These are phyloP conservation scores for Trypanosoma rangeli DNA, from an alignment of 208 protist species.

Conservation along the genomic window DNA sequence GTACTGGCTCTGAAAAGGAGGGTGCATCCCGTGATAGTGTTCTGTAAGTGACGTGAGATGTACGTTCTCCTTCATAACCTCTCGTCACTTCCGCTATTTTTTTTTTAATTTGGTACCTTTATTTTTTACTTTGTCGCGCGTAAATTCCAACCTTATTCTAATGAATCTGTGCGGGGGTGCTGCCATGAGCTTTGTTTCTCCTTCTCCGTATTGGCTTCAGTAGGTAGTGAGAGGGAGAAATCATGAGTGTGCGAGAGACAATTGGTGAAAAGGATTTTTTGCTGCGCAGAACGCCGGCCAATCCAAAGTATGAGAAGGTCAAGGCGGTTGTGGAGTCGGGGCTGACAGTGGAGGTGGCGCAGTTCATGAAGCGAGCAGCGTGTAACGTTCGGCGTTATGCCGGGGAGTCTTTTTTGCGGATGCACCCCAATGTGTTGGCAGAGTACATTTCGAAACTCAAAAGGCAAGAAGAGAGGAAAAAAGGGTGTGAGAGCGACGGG, in stretches of 20 bases:
- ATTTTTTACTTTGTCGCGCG: slow-evolving; percentile 20
- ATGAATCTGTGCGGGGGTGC: not conserved
- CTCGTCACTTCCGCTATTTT: not conserved
- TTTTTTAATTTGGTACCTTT: slow-evolving; percentile 20
- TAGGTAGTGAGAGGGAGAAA: not conserved
- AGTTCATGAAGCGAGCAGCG: slow-evolving; percentile 50
- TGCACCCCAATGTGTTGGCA: slow-evolving; percentile 49
- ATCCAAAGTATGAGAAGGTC: slow-evolving; percentile 65
- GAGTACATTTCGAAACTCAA: slow-evolving; percentile 34
- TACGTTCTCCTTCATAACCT: not conserved
- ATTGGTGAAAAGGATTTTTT: slow-evolving; percentile 83
- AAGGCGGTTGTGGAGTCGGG: slow-evolving; percentile 83
- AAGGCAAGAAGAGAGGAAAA: slow-evolving; percentile 18
- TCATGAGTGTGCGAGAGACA: slow-evolving; percentile 52
- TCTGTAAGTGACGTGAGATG: not conserved
- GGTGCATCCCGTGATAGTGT: no score
- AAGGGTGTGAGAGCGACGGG: slow-evolving; percentile 47
- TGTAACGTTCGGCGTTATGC: slow-evolving; percentile 48
- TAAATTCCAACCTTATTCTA: not conserved
- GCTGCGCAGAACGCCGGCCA: slow-evolving; percentile 34
- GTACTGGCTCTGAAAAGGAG: not conserved
- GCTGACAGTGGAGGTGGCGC: slow-evolving; percentile 67
- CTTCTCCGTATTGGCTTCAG: slow-evolving; percentile 1
- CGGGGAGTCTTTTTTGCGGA: slow-evolving; percentile 77
- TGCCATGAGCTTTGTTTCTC: not conserved